Evolutionary conservation across 2,329 filamentous ascomycete species (phyloP), one percentile per base, ranked within the genome.

Genomic region (Nemania serpens): DNA sequence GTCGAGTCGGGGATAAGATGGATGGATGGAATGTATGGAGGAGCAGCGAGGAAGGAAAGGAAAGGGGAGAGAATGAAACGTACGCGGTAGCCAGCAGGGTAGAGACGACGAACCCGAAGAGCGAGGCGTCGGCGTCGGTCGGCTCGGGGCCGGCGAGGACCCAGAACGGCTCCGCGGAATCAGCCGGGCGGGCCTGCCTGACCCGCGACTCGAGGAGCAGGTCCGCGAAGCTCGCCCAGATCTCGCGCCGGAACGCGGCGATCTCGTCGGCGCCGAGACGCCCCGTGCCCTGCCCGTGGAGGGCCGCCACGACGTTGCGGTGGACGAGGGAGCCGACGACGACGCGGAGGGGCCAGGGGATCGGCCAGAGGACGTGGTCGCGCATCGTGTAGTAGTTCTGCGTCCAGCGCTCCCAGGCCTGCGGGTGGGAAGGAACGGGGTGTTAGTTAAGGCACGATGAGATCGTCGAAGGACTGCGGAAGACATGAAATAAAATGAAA

Each of bases 351-450:
- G 81, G 81, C 68, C 81, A 88, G 0, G 84, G 82, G 1, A 88
- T 62, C 0, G 77, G 55, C 10, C 69, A 73, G 6, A 89, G 75
- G 0, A 80, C 73, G 39, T 82, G 74, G 52, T 79, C 78, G 15
- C 85, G 81, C 84, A 87, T 87, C 13, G 74, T 71, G 61, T 84
- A 79, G 75, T 84, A 88, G 69, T 88, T 87, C 58, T 84, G 75
- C 2, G 79, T 70, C 86, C 86, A 89, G 62, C 79, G 76, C 73
- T 89, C 86, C 42, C 78, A 76, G 1, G 64, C 71, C 78, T 82
- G 55, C 10, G 5, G 2, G n/a, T n/a, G n/a, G n/a, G n/a, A n/a
- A n/a, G 34, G 37, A 15, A 43, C 13, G 37, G 45, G 25, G 29
- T 12, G 51, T 42, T 11, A 48, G 22, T 39, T 39, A n/a, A n/a